A percentile compares a stretch with the other conserved stretches of the same genome.
These are phyloP conservation scores for Aspergillus leporis DNA, from an alignment of 495 filamentous ascomycete genomes.

Conservation along the genomic window DNA sequence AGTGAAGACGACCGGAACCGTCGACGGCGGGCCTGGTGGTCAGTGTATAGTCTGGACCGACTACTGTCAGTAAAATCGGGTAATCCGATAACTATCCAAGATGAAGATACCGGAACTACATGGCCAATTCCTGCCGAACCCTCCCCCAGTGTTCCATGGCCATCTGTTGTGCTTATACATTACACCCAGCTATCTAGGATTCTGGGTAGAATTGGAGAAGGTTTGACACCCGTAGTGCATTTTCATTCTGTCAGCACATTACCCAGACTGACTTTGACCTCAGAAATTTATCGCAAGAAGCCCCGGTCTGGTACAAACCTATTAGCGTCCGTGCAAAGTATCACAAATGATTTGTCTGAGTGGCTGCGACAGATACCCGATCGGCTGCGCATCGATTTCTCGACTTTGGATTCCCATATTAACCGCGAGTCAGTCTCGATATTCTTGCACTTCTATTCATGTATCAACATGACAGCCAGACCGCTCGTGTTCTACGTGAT, in stretches of 20 bases:
- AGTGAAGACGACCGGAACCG: slow-evolving; percentile 40
- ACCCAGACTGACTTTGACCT: background rate
- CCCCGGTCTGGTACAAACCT: slow-evolving; percentile 44
- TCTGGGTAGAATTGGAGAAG: slow-evolving; percentile 43
- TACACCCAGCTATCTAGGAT: slow-evolving; percentile 50
- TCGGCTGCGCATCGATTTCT: slow-evolving; percentile 45
- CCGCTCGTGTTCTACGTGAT: slow-evolving; percentile 53
- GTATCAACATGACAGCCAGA: slow-evolving; percentile 52
- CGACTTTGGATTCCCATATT: slow-evolving; percentile 32
- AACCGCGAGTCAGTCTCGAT: slow-evolving; percentile 49
- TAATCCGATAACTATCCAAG: slow-evolving; percentile 50
- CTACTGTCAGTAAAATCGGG: slow-evolving; percentile 51
- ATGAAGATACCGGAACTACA: slow-evolving; percentile 49
- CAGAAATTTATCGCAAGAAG: slow-evolving; percentile 48
- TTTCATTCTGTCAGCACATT: background rate
- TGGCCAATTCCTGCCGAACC: slow-evolving; percentile 35
- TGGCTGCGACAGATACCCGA: slow-evolving; percentile 45
- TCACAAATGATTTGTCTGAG: slow-evolving; percentile 41
- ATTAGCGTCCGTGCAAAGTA: slow-evolving; percentile 46
- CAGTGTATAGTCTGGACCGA: slow-evolving; percentile 51
- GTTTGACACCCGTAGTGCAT: slow-evolving; percentile 11
- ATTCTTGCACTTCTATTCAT: slow-evolving; percentile 51
- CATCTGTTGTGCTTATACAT: slow-evolving; percentile 46
- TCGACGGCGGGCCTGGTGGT: slow-evolving; percentile 53
- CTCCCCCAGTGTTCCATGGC: slow-evolving; percentile 37